These are phyloP conservation scores for Adansonia madagascariensis DNA, from an alignment of 441 rosid species.

Conservation along the genomic window DNA sequence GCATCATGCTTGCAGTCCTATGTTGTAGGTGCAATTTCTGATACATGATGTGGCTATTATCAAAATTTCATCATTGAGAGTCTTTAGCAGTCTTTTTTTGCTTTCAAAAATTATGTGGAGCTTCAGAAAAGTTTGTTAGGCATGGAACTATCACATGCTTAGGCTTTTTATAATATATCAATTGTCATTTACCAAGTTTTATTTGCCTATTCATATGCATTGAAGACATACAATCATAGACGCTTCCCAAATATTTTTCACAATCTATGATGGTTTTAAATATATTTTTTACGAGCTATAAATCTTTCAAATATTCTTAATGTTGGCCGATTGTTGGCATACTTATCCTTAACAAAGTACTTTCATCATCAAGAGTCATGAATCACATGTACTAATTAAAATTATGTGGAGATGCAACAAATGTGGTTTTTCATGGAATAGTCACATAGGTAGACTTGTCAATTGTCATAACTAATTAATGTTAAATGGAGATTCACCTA, in stretches of 20 bases:
- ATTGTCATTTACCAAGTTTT: slow-evolving; percentile 9
- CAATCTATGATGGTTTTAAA: slow-evolving; percentile 6
- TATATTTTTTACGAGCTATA: background rate
- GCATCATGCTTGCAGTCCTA: background rate
- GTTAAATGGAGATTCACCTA: background rate
- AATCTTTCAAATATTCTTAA: slow-evolving; percentile 3
- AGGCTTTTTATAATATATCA: background rate
- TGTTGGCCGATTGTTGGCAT: slow-evolving; percentile 1
- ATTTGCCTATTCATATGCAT: background rate
- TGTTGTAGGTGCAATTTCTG: slow-evolving; percentile 20
- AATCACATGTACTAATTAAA: slow-evolving; percentile 8
- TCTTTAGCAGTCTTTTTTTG: slow-evolving; percentile 6
- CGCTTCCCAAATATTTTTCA: slow-evolving; percentile 9
- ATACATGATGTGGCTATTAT: slow-evolving; percentile 7
- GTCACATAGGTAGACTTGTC: slow-evolving; percentile 9
- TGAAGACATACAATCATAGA: background rate
- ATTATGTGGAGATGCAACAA: background rate
- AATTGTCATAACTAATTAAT: slow-evolving; percentile 6
- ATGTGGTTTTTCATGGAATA: slow-evolving; percentile 13
- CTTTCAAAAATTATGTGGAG: background rate
- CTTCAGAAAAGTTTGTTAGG: slow-evolving; percentile 12
- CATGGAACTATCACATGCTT: slow-evolving; percentile 1
- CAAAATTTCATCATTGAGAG: slow-evolving; percentile 19
- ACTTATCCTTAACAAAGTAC: background rate
- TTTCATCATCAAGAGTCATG: background rate